Conservation (phyloP, 805 yeast species). For the Barnettozyma salicaria region DNA sequence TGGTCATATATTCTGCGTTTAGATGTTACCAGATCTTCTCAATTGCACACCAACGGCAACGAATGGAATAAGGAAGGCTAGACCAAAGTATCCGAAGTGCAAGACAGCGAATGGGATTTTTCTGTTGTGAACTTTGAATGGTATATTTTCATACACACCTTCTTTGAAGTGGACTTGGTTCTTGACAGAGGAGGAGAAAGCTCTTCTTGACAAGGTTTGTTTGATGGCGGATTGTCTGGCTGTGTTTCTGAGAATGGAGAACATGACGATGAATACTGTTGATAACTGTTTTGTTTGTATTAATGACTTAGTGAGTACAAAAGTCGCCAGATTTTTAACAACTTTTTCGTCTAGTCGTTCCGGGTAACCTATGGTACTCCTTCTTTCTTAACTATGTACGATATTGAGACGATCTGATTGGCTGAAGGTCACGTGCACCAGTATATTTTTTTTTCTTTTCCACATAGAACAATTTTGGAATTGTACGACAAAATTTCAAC, state of each 20-base stretch:
- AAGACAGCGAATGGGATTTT: conserved; percentile 80
- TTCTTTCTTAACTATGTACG: background rate
- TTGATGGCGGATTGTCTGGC: conserved; percentile 28
- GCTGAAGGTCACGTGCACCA: conserved; percentile 12
- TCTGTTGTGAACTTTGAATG: conserved; percentile 92
- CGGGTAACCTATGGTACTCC: too few relatives aligned
- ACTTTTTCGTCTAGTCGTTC: too few relatives aligned
- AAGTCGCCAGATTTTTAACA: too few relatives aligned
- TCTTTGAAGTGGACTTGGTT: conserved; percentile 51
- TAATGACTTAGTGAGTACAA: conserved; percentile 1
- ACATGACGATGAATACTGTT: too few relatives aligned
- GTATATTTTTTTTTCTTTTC: background rate
- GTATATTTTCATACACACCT: conserved; percentile 88
- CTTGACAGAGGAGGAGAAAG: conserved; percentile 50
- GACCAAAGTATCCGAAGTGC: conserved; percentile 72
- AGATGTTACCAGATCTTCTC: conserved; percentile 73
- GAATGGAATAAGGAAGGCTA: conserved; percentile 74
- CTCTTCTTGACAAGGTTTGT: conserved; percentile 32
- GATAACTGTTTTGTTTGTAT: conserved; percentile 1
- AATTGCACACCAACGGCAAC: conserved; percentile 73
- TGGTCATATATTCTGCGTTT: conserved; percentile 11
- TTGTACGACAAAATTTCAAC: conserved; percentile 3
- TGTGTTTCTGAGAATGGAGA: conserved; percentile 23
- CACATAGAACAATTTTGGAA: conserved; percentile 3
- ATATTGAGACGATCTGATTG: conserved; percentile 16